Conservation (phyloP, 768 basidiomycete species). For the Termitomyces sp. region DNA sequence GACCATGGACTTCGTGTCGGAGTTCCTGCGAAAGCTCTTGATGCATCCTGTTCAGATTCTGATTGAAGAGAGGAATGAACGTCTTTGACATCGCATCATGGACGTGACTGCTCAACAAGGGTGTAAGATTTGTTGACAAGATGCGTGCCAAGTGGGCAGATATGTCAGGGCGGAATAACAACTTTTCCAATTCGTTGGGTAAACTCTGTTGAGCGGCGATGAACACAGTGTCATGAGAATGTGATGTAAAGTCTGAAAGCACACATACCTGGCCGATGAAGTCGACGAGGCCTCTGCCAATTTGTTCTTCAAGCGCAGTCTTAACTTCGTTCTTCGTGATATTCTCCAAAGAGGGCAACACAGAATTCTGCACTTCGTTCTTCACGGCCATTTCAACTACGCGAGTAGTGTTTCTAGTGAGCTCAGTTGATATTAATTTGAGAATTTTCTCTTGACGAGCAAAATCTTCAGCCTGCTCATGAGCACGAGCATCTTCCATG, state of each 20-base stretch:
- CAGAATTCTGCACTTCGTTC: conserved; percentile 78
- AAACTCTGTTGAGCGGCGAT: conserved; percentile 47
- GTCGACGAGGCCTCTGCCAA: conserved; percentile 69
- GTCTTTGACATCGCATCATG: conserved; percentile 74
- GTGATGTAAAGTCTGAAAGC: background rate
- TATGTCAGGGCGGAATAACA: conserved; percentile 74
- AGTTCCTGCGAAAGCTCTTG: conserved; percentile 78
- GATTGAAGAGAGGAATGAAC: conserved; percentile 72
- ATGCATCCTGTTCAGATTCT: conserved; percentile 72
- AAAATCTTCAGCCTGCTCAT: conserved; percentile 79
- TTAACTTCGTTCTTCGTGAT: conserved; percentile 83
- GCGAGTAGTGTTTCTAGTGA: conserved; percentile 83
- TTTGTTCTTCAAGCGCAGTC: conserved; percentile 71
- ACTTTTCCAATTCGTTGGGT: conserved; percentile 75
- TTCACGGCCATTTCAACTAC: conserved; percentile 90
- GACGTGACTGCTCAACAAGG: conserved; percentile 76
- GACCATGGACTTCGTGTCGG: conserved; percentile 65
- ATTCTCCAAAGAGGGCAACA: conserved; percentile 76
- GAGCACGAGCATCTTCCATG: conserved; percentile 74
- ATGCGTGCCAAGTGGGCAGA: conserved; percentile 74
- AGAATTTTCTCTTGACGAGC: conserved; percentile 85
- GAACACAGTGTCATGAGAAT: conserved; percentile 1
- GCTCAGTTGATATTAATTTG: conserved; percentile 82
- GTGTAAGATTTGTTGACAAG: conserved; percentile 67
- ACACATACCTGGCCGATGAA: conserved; percentile 68